Conservation (phyloP, 139 green algal genomes). For the Coelastrella sp. region DNA sequence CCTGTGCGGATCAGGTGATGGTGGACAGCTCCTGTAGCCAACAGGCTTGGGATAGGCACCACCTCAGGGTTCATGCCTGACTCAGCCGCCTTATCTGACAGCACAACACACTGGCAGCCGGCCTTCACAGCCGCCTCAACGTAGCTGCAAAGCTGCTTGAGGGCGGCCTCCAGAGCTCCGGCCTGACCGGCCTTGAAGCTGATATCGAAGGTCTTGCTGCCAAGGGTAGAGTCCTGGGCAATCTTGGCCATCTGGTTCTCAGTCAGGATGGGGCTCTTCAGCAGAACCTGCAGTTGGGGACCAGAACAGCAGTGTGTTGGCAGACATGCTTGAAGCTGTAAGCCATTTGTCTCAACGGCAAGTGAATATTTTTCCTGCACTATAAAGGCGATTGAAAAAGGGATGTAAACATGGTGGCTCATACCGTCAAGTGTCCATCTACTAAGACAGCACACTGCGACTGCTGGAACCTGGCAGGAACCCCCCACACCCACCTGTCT, state of each 20-base stretch:
- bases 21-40: constrained; percentile 96
- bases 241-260: constrained; percentile 92
- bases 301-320: not conserved
- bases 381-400: too few species aligned
- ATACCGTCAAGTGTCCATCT: too few species aligned
- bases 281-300: constrained; percentile 67
- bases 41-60: constrained; percentile 92
- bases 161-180: constrained; percentile 69
- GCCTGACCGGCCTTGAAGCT: constrained; percentile 70
- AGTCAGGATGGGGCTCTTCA: constrained; percentile 92
- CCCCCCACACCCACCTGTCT: constrained; percentile 56
- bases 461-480: too few species aligned
- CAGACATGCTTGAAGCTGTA: not conserved
- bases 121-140: constrained; percentile 88
- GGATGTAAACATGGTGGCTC: too few species aligned
- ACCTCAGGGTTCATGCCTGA: constrained; percentile 54
- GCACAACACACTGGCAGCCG: constrained; percentile 86
- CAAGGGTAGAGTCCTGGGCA: constrained; percentile 60
- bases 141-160: constrained; percentile 80
- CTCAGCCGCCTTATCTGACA: constrained; percentile 70
- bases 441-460: too few species aligned
- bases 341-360: too few species aligned
- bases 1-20: constrained; percentile 96
- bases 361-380: too few species aligned
- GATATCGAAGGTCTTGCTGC: constrained; percentile 72